These are phyloP conservation scores for Clitopilus hobsonii DNA, from an alignment of 768 basidiomycete species.

Conservation along the genomic window DNA sequence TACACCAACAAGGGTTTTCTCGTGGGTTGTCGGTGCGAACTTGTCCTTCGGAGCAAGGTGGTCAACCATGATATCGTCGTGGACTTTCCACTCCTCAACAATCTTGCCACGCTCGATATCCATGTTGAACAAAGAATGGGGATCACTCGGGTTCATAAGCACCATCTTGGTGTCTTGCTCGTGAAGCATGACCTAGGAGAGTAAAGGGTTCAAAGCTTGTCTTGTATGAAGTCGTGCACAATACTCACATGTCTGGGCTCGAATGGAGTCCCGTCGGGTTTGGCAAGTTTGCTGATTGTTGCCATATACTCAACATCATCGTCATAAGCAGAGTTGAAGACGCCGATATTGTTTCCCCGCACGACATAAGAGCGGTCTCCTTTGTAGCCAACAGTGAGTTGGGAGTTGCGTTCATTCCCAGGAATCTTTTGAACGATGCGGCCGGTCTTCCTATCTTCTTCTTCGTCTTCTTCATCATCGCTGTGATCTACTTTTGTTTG, in stretches of 20 bases:
- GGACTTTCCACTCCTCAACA: constrained; percentile 98
- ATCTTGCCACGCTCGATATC: constrained; percentile 95
- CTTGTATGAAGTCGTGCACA: not conserved
- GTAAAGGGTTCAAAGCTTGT: not conserved
- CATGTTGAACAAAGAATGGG: constrained; percentile 81
- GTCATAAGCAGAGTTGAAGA: constrained; percentile 72
- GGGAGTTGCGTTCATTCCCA: constrained; percentile 74
- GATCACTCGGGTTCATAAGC: constrained; percentile 77
- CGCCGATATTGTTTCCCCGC: constrained; percentile 87
- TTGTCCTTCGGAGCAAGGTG: constrained; percentile 92
- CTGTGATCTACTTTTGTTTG: constrained; percentile 28
- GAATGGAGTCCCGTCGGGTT: constrained; percentile 79
- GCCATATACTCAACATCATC: constrained; percentile 79
- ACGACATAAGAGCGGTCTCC: constrained; percentile 93
- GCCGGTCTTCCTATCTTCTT: constrained; percentile 38
- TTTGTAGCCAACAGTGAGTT: constrained; percentile 91
- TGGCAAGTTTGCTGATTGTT: constrained; percentile 79
- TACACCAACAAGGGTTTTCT: constrained; percentile 90
- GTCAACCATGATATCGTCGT: constrained; percentile 80
- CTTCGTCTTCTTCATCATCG: constrained; percentile 33
- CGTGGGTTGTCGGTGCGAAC: constrained; percentile 87
- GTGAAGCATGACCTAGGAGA: constrained; percentile 84
- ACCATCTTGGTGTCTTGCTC: constrained; percentile 97
- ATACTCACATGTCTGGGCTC: constrained; percentile 72
- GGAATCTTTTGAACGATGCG: constrained; percentile 18